These are phyloP conservation scores for Glomus cerebriforme DNA, from an alignment of 192 early-diverging fungal genomes.

Conservation along the genomic window DNA sequence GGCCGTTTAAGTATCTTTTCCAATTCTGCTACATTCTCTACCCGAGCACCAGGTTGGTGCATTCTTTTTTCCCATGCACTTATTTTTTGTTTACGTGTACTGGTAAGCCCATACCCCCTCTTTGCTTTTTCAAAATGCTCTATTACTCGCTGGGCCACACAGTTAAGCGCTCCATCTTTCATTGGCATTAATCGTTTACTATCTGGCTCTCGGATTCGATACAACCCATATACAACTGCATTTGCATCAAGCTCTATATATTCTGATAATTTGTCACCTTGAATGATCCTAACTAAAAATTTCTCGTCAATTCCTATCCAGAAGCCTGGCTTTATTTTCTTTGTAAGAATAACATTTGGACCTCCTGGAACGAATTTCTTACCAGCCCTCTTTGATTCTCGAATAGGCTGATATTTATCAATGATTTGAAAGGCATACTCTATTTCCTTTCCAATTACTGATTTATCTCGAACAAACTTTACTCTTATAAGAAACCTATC, in stretches of 20 bases:
- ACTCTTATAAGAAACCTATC: slow-evolving; percentile 5
- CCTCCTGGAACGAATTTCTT: background rate
- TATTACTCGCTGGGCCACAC: slow-evolving; percentile 3
- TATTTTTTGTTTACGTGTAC: slow-evolving; percentile 17
- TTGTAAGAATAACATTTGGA: slow-evolving; percentile 9
- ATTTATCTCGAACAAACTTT: slow-evolving; percentile 8
- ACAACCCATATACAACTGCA: slow-evolving; percentile 21
- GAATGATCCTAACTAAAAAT: background rate
- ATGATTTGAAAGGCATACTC: background rate
- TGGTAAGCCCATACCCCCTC: slow-evolving; percentile 1
- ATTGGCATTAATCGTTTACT: slow-evolving; percentile 19
- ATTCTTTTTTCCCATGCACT: slow-evolving; percentile 6
- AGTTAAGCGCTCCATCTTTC: slow-evolving; percentile 24
- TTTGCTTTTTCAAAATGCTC: slow-evolving; percentile 22
- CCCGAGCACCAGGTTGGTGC: background rate
- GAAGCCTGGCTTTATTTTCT: slow-evolving; percentile 6
- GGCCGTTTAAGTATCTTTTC: slow-evolving; percentile 19
- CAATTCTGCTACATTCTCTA: slow-evolving; percentile 27
- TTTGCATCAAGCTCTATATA: background rate
- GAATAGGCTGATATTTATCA: too few relatives aligned
- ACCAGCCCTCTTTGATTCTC: slow-evolving; percentile 10
- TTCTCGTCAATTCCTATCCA: slow-evolving; percentile 14
- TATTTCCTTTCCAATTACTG: background rate
- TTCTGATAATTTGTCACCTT: too few relatives aligned
- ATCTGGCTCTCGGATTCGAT: slow-evolving; percentile 20